Evolutionary conservation across 345 rosid species (phyloP).

Genomic region (Brassica incana): DNA sequence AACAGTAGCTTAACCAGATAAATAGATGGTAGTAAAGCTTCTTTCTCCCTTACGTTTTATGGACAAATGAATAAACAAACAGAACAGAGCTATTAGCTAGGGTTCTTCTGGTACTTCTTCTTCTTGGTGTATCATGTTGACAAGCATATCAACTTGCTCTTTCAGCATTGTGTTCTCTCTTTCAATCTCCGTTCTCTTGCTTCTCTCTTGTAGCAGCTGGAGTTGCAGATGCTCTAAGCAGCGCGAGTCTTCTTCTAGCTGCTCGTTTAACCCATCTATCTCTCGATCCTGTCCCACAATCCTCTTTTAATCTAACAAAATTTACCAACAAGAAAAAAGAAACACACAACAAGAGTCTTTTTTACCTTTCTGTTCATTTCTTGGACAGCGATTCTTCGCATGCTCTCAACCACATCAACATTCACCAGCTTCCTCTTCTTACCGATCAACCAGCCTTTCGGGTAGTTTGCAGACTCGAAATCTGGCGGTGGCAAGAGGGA

Average conservation of each 20-base stretch:
- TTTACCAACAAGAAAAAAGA: not conserved
- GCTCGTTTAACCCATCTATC: constrained; percentile 85
- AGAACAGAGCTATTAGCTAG: constrained; percentile 25
- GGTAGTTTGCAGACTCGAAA: constrained; percentile 76
- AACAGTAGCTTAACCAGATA: constrained; percentile 33
- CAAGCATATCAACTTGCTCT: constrained; percentile 80
- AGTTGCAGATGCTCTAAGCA: constrained; percentile 83
- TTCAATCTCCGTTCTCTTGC: constrained; percentile 73
- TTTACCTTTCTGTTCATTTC: constrained; percentile 97
- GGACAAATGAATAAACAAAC: constrained; percentile 50
- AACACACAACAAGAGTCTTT: not conserved
- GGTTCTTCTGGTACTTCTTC: constrained; percentile 58
- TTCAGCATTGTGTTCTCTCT: constrained; percentile 78
- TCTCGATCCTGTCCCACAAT: constrained; percentile 69
- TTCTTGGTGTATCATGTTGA: constrained; percentile 66
- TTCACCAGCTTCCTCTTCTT: constrained; percentile 92
- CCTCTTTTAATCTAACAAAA: not conserved
- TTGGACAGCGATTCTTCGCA: constrained; percentile 93
- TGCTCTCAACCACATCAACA: constrained; percentile 94
- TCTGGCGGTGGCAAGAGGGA: constrained; percentile 89
- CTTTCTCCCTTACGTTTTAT: constrained; percentile 19
- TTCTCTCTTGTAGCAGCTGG: constrained; percentile 76
- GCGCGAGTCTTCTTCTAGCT: constrained; percentile 80
- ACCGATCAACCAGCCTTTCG: constrained; percentile 91
- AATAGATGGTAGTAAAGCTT: constrained; percentile 26